These are phyloP conservation scores for Dalbergia cultrata DNA, from an alignment of 306 rosid species.

Conservation along the genomic window DNA sequence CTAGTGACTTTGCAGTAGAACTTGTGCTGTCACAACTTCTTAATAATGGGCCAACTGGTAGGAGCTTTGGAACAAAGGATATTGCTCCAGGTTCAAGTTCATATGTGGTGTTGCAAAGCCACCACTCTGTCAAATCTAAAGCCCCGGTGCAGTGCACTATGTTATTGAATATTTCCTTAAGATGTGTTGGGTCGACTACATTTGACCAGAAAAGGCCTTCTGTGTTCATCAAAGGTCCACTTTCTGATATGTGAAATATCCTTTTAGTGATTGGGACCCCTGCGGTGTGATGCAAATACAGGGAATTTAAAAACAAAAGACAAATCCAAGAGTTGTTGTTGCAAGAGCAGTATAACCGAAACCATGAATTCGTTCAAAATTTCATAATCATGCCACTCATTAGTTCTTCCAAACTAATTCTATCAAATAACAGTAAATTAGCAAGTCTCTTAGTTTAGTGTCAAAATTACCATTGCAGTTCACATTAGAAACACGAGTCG, in stretches of 20 bases:
- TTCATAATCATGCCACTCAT: too few species aligned
- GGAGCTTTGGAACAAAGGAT: neutral
- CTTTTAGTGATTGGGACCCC: slow-evolving; percentile 19
- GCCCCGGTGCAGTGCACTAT: neutral
- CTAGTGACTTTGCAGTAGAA: neutral
- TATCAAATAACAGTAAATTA: too few species aligned
- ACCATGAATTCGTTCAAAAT: too few species aligned
- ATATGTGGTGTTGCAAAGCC: neutral
- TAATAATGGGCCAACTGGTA: slow-evolving; percentile 2
- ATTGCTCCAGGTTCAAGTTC: slow-evolving; percentile 25
- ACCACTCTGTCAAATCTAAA: neutral
- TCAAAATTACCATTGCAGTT: too few species aligned
- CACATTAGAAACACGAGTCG: too few species aligned
- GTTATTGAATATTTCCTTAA: neutral
- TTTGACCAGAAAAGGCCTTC: neutral
- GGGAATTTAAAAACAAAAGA: too few species aligned
- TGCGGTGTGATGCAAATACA: neutral
- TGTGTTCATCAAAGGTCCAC: slow-evolving; percentile 11
- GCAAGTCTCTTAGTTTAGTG: too few species aligned
- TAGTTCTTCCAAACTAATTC: too few species aligned
- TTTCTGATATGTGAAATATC: neutral
- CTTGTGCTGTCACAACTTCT: neutral
- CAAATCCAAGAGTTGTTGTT: too few species aligned
- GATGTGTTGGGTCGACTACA: neutral
- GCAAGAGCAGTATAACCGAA: too few species aligned